A percentile compares a stretch with the other conserved stretches of the same genome.
Evolutionary conservation across 805 yeast genomes (phyloP).

Genomic region (Blastobotrys peoriensis): DNA sequence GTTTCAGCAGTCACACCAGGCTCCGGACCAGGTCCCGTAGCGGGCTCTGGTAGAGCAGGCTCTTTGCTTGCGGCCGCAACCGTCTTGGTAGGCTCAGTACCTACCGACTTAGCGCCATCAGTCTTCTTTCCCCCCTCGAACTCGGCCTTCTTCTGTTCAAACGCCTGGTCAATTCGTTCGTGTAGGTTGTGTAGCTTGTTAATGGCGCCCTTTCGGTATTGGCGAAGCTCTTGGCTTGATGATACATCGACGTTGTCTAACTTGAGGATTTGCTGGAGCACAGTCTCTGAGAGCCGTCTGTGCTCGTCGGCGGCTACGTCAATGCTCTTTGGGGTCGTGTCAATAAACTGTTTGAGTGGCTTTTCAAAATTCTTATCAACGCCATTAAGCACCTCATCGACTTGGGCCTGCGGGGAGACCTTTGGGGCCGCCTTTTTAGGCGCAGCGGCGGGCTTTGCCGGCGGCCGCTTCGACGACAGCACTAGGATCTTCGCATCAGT

Average conservation of each 20-base stretch:
- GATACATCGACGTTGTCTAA: conserved; percentile 32
- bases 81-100: neutral
- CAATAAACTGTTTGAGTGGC: neutral
- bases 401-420: conserved; percentile 3
- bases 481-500: conserved; percentile 43
- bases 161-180: conserved; percentile 22
- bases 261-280: conserved; percentile 30
- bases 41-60: no score
- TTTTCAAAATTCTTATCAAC: neutral
- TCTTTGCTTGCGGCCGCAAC: neutral
- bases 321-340: conserved; percentile 1
- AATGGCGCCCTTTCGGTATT: conserved; percentile 28
- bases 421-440: neutral
- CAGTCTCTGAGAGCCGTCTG: conserved; percentile 28
- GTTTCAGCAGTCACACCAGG: neutral
- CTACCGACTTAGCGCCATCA: conserved; percentile 3
- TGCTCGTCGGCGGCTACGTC: conserved; percentile 22
- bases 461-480: conserved; percentile 9
- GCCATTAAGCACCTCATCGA: neutral
- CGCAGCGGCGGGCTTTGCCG: conserved; percentile 1
- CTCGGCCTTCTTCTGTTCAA: conserved; percentile 5
- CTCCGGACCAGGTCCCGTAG: neutral
- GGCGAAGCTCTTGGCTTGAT: conserved; percentile 28
- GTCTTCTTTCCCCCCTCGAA: conserved; percentile 6
- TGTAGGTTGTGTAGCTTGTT: conserved; percentile 30